These are phyloP conservation scores for Ambrosia artemisiifolia DNA, from an alignment of 129 eudicot species.

Conservation along the genomic window DNA sequence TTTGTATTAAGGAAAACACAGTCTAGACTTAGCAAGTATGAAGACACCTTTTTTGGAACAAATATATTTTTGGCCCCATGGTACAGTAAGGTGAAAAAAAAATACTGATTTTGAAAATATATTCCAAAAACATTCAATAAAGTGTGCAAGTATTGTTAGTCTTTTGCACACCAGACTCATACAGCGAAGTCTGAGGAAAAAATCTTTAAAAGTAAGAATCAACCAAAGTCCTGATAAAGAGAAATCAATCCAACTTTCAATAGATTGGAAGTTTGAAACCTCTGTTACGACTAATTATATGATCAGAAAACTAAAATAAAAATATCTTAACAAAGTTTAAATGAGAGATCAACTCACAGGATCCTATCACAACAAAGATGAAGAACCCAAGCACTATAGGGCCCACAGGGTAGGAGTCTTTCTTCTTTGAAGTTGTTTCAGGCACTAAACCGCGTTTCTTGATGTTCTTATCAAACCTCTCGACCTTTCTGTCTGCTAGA, in stretches of 20 bases:
- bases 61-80: too few relatives aligned
- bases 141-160: background rate
- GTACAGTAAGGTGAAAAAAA: too few relatives aligned
- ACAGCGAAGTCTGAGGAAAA: background rate
- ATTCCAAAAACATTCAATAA: background rate
- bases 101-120: too few relatives aligned
- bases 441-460: slow-evolving; percentile 54
- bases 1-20: too few relatives aligned
- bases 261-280: background rate
- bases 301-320: slow-evolving; percentile 6
- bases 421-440: slow-evolving; percentile 59
- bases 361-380: slow-evolving; percentile 67
- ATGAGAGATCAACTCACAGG: slow-evolving; percentile 47
- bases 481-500: slow-evolving; percentile 52
- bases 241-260: background rate
- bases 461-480: slow-evolving; percentile 64
- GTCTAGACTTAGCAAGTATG: too few relatives aligned
- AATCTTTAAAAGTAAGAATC: background rate
- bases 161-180: background rate
- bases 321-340: background rate
- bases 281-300: background rate
- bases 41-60: too few relatives aligned
- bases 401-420: slow-evolving; percentile 61
- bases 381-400: slow-evolving; percentile 63
- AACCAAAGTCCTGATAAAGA: background rate